Conservation (phyloP, 352 stramenopile genomes). For the Globisporangium paddicum region DNA sequence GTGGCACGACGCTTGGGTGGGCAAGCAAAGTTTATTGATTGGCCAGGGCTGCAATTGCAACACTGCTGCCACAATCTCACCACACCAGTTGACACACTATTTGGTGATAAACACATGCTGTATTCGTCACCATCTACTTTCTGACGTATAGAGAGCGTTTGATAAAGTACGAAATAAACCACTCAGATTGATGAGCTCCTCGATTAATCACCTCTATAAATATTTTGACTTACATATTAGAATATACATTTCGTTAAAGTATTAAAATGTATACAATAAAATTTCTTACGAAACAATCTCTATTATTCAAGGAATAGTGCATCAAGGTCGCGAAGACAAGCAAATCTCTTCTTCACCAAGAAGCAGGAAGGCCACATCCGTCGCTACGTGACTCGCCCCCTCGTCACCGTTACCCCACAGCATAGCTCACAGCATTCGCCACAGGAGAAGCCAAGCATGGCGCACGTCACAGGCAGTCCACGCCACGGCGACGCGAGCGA, state of each 20-base stretch:
- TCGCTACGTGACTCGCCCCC: background rate
- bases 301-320: background rate
- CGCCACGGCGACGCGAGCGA: slow-evolving; percentile 12
- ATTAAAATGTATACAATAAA: background rate
- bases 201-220: background rate
- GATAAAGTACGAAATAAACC: background rate
- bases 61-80: slow-evolving; percentile 1
- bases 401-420: background rate
- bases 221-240: background rate
- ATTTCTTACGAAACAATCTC: background rate
- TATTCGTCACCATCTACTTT: background rate
- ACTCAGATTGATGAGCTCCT: no score
- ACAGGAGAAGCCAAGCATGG: background rate
- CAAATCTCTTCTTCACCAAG: background rate
- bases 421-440: background rate
- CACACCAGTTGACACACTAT: background rate
- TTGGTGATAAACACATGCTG: background rate
- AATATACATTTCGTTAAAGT: background rate
- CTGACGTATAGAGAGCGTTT: background rate
- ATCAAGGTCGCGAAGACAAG: background rate
- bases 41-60: slow-evolving; percentile 3
- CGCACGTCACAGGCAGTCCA: background rate
- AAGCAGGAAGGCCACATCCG: background rate
- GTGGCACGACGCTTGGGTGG: slow-evolving; percentile 6
- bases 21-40: slow-evolving; percentile 13